These are phyloP conservation scores for Diversispora epigaea DNA, from an alignment of 192 early-diverging fungal genomes.

Conservation along the genomic window DNA sequence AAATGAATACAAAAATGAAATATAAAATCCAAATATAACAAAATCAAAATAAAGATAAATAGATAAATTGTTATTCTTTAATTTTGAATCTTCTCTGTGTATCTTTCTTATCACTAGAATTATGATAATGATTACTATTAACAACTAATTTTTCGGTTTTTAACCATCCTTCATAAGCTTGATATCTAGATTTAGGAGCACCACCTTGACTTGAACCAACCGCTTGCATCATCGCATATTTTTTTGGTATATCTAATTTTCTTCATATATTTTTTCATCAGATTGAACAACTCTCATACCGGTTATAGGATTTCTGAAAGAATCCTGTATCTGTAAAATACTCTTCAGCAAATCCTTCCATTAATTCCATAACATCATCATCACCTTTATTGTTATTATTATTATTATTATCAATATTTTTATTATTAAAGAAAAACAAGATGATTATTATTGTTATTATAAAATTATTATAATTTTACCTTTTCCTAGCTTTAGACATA, in stretches of 20 bases:
- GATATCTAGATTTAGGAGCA: conserved; percentile 22
- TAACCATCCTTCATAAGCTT: conserved; percentile 31
- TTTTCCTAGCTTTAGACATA: conserved; percentile 98
- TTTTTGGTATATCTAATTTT: conserved; percentile 39
- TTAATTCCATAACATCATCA: conserved; percentile 84
- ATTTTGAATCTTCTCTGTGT: too few species aligned
- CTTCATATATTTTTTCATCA: conserved; percentile 43
- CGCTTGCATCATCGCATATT: conserved; percentile 37
- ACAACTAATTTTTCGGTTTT: conserved; percentile 24
- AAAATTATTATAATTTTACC: conserved; percentile 39
- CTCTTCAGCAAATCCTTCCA: conserved; percentile 88
- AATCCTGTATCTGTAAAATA: conserved; percentile 84
- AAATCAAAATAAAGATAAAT: too few species aligned
- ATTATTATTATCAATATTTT: background rate
- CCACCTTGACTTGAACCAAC: conserved; percentile 26
- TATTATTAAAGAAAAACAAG: background rate
- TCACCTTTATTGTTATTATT: conserved; percentile 30
- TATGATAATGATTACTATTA: conserved; percentile 5
- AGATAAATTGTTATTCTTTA: too few species aligned
- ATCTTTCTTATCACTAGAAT: background rate
- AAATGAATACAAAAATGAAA: too few species aligned
- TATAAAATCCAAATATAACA: too few species aligned
- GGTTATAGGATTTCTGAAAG: conserved; percentile 68
- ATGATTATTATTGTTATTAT: background rate
- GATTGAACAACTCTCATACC: conserved; percentile 35